Base-by-base conservation (phyloP, 2,329 filamentous ascomycete genomes). In the Ceratocystis harringtonii region DNA sequence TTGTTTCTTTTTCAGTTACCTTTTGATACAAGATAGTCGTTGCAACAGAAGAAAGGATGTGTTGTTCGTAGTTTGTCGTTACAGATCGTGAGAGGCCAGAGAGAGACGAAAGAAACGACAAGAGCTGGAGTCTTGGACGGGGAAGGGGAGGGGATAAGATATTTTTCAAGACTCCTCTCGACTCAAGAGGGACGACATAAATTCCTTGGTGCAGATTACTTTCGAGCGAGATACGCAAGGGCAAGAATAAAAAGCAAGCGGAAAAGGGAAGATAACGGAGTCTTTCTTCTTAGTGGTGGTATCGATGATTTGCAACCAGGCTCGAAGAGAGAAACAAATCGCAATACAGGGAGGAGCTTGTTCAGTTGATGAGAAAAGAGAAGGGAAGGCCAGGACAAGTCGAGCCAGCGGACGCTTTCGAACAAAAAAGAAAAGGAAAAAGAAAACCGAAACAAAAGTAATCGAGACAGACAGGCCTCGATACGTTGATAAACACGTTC, bases 401-500 rank as follows among this genome's bases (percentile, higher is more conserved):
- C 19, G 45, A 15, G 48, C 36, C 36, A 41, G 36, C 36, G 10
- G 36, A 41, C 36, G 36, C 8, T 41, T 41, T 52, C 19, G 48
- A 58, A n/a, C 25, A 17, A 50, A 25, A 63, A 25, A 63, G 22
- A n/a, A 48, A n/a, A 50, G 28, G 48, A 25, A 28, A n/a, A 60
- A 32, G 41, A 30, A 30, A 64, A 61, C 7, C 12, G n/a, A 19
- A 45, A 44, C n/a, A 45, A 44, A 58, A 36, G 3, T 1, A 17
- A 19, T 43, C 10, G 15, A 61, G 12, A 10, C 48, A 19, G 61
- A 62, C 61, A 45, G 41, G 36, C 52, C 30, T 58, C 28, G 52
- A 58, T 58, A 19, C 52, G 52, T 36, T 32, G 52, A 58, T 58
- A 58, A 58, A 58, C 52, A 58, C 52, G 52, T 58, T 58, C 52